Evolutionary conservation across 495 filamentous ascomycete species (phyloP).

Genomic region (Aspergillus saccharolyticus): DNA sequence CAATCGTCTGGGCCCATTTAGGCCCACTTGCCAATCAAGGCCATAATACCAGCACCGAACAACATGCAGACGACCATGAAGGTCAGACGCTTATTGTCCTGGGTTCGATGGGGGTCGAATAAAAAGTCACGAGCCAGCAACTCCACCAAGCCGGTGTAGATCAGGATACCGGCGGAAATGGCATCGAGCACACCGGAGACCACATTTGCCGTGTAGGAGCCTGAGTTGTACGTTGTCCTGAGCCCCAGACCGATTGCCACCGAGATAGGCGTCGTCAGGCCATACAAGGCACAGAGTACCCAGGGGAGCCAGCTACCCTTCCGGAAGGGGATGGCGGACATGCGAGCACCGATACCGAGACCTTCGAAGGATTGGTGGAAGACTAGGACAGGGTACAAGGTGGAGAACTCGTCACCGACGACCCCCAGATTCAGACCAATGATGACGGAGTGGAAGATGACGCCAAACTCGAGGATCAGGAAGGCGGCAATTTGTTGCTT

Average conservation of each 20-base stretch:
- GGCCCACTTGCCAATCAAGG: conserved; percentile 7
- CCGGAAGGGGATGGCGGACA: conserved; percentile 3
- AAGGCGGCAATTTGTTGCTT: conserved; percentile 2
- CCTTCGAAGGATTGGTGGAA: conserved; percentile 4
- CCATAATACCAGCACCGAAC: conserved; percentile 6
- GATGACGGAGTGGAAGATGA: conserved; percentile 5
- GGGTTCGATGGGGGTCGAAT: conserved; percentile 1
- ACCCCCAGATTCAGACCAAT: conserved; percentile 1
- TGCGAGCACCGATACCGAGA: conserved; percentile 2
- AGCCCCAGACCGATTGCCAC: neutral
- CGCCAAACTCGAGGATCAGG: conserved; percentile 4
- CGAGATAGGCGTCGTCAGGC: neutral
- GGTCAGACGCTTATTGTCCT: conserved; percentile 8
- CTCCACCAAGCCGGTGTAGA: conserved; percentile 3
- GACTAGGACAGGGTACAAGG: conserved; percentile 1
- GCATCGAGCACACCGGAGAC: neutral
- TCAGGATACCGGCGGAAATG: conserved; percentile 1
- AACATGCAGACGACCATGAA: conserved; percentile 11
- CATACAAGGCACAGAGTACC: conserved; percentile 1
- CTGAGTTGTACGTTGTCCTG: conserved; percentile 1
- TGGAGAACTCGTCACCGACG: neutral
- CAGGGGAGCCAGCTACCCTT: conserved; percentile 3
- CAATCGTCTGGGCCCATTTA: neutral
- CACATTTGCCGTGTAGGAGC: conserved; percentile 1
- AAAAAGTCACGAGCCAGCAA: neutral